Percentiles rank a stretch among this genome's conserved stretches.
Conservation (phyloP, 371 early-diverging fungal genomes). For the Mortierella sp. region DNA sequence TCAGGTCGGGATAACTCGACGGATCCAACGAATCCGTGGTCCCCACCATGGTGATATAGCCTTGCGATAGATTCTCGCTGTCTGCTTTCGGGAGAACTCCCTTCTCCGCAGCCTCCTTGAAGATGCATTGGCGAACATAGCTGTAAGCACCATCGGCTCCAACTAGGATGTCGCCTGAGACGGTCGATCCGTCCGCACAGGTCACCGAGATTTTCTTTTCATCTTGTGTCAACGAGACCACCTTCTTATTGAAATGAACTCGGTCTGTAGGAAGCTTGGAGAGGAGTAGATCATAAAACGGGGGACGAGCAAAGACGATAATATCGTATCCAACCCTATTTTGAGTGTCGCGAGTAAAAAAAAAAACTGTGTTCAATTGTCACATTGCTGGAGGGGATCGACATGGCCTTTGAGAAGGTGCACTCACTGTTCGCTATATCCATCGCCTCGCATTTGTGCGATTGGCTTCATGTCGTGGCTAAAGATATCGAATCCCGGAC, state of each 20-base stretch:
- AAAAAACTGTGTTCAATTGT: too few relatives aligned
- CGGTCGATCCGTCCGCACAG: slow-evolving; percentile 8
- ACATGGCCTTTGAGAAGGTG: background rate
- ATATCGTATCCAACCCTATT: slow-evolving; percentile 5
- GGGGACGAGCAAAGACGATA: slow-evolving; percentile 11
- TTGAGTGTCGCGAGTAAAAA: background rate
- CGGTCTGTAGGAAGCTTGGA: slow-evolving; percentile 6
- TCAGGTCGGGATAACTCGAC: slow-evolving; percentile 6
- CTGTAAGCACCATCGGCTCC: slow-evolving; percentile 32
- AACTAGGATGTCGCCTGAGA: slow-evolving; percentile 11
- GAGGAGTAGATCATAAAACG: slow-evolving; percentile 17
- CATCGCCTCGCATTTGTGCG: background rate
- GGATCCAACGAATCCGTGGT: slow-evolving; percentile 19
- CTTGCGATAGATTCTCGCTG: slow-evolving; percentile 1
- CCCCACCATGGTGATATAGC: slow-evolving; percentile 18
- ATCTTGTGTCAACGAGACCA: slow-evolving; percentile 5
- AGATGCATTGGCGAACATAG: slow-evolving; percentile 10
- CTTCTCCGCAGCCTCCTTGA: background rate
- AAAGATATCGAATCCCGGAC: slow-evolving; percentile 5
- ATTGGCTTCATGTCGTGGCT: slow-evolving; percentile 3
- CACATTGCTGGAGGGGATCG: too few relatives aligned
- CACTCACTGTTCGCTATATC: background rate
- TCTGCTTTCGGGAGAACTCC: slow-evolving; percentile 5
- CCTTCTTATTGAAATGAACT: slow-evolving; percentile 18
- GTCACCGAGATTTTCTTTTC: slow-evolving; percentile 5